Conservation (phyloP, 2,329 filamentous ascomycete genomes). For the Apiospora hydei region DNA sequence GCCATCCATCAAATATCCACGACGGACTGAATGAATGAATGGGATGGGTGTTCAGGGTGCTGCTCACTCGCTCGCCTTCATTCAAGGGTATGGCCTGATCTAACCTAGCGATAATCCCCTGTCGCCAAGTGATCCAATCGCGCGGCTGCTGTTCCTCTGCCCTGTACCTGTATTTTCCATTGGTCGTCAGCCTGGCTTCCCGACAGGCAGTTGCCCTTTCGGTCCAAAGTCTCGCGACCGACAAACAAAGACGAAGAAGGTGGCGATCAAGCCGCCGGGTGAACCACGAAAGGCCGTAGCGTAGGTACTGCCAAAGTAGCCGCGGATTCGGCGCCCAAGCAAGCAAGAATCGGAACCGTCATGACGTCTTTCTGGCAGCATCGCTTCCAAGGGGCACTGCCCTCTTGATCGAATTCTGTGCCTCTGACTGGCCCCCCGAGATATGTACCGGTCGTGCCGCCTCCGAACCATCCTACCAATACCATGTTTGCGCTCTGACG, state of each 20-base stretch:
- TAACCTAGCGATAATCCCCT: conserved; percentile 22
- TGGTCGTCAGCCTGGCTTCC: conserved; percentile 22
- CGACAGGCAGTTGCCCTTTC: conserved; percentile 9
- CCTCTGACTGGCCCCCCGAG: conserved; percentile 9
- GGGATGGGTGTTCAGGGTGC: neutral
- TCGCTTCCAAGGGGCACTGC: neutral
- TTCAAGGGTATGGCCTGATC: conserved; percentile 18
- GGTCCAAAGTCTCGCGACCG: neutral
- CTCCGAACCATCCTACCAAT: conserved; percentile 18
- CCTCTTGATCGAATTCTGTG: neutral
- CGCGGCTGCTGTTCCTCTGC: conserved; percentile 19
- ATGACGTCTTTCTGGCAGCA: conserved; percentile 4
- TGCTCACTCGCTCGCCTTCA: conserved; percentile 17
- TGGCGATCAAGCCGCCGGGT: neutral
- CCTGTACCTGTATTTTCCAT: conserved; percentile 18
- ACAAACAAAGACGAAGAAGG: neutral
- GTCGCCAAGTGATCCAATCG: conserved; percentile 23
- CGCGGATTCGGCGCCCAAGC: neutral
- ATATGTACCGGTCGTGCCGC: conserved; percentile 3
- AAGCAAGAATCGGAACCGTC: neutral
- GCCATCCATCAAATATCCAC: neutral
- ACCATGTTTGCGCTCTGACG: conserved; percentile 15
- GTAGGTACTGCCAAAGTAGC: neutral
- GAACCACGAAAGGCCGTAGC: neutral
- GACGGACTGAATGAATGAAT: neutral